Base-by-base conservation (phyloP, 768 basidiomycete genomes). In the Serendipita sp. region DNA sequence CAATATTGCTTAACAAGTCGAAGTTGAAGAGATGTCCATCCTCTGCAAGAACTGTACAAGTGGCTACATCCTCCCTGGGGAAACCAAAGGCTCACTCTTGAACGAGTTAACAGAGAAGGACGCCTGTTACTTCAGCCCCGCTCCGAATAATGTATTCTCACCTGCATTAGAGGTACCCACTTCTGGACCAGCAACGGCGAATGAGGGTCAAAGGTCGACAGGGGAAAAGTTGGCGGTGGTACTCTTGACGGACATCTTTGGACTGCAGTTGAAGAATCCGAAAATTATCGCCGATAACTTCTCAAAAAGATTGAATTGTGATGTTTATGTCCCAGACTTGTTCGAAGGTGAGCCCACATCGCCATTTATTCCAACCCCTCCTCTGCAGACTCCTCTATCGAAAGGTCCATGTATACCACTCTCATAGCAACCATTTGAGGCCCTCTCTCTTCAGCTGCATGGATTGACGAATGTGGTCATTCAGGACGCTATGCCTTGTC, bases 281-380 rank as follows among this genome's bases (percentile, higher is more conserved):
- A 82, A 80, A 66, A 74, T 86, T 63, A 72, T 84, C 3, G 82
- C 82, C 1, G 82, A 85, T 69, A 71, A 74, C 28, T 68, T 83
- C 22, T 75, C 82, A 5, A 71, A 76, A 62, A 66, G 71, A 17
- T 67, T 84, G 30, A 71, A 73, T 17, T 81, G 82, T 65, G 83
- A 85, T 66, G 82, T 83, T 17, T 85, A 81, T 79, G 74, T 82
- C 17, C 83, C 83, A 7, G 82, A 85, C 70, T 69, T 81, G 53
- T 85, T 83, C 66, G 69, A 74, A 64, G 83, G 82, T 79, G 61
- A 50, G 72, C 67, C 34, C 13, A 38, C 38, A 61, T 16, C 20
- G 58, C 28, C 24, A n/a, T n/a, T 14, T 45, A n/a, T 17, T 24
- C 26, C 22, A 26, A 22, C 14, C 31, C 42, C 22, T 20, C 33